Base-by-base conservation (phyloP, 1,139 yeast genomes). In the Debaryomyces nepalensis region DNA sequence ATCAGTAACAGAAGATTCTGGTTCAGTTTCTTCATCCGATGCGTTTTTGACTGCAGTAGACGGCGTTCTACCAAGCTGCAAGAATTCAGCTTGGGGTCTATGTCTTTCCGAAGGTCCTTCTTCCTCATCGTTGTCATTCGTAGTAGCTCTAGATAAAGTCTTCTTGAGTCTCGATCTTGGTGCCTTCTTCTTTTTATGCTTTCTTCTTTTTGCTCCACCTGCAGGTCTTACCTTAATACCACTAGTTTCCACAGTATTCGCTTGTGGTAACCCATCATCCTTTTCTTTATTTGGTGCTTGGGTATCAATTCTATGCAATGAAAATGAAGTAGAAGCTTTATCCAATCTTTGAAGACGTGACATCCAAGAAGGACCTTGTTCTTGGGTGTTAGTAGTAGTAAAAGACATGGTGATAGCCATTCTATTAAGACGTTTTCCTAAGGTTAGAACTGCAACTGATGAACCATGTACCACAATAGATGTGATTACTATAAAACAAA, bases 391-490 rank as follows among this genome's bases (percentile, higher is more conserved):
- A 4, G 87, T 80, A 12, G 66, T 60, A 16, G 97, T 90, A 60
- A 88, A 85, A 0, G 97, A 81, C 87, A 90, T 87, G 3, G 97
- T 88, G 53, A 93, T 82, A 4, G 97, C 89, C 85, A 93, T 85
- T 48, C 95, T 84, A 67, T 91, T 90, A 61, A 93, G 77, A 47
- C 95, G 84, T 57, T 84, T 87, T 40, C 98, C 98, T 40, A 93
- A 74, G 0, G 95, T 84, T 51, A 90, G 78, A 4, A 91, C 97
- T 0, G 99, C 99, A 34, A 93, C 96, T 0, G 97, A 90, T 0
- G 98, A 91, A 10, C 99, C 99, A 66, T 93, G 99, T 21, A 93
- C 96, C 20, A 90, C 70, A 54, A 93, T 93, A 2, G 97, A 90
- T 0, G 95, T 79, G 8, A 93, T 73, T 27, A 93, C 89, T 47